A percentile compares a stretch with the other conserved stretches of the same genome.
Evolutionary conservation across 2,329 filamentous ascomycete genomes (phyloP).

Genomic region (Ophiostoma perfectum): DNA sequence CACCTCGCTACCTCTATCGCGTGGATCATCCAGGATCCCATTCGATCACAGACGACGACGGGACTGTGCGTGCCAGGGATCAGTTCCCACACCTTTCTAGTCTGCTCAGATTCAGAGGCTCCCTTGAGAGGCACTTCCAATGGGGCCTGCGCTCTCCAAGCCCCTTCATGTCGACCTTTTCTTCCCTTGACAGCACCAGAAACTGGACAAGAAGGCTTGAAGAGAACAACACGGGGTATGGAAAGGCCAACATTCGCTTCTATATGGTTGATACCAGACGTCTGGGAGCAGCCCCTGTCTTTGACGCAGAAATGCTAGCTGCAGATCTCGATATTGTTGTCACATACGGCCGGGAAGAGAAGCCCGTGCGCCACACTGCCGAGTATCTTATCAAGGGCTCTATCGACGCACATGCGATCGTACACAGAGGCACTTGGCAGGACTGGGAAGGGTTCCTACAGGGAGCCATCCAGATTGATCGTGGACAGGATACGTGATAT

Average conservation of each 20-base stretch:
- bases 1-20: background rate
- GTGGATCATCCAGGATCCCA: background rate
- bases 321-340: background rate
- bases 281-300: background rate
- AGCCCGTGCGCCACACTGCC: background rate
- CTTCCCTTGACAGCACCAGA: background rate
- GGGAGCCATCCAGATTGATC: too few species aligned
- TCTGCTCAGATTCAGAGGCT: background rate
- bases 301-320: background rate
- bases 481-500: too few species aligned
- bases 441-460: too few species aligned
- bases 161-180: conserved; percentile 7
- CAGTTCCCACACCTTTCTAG: background rate
- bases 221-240: background rate
- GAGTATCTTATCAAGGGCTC: background rate
- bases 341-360: background rate
- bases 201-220: background rate
- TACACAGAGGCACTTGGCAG: too few species aligned
- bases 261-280: background rate
- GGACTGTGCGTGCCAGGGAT: background rate
- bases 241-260: background rate
- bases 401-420: background rate
- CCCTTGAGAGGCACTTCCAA: background rate
- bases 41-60: background rate
- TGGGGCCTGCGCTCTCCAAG: background rate